phyloP scores from a whole-genome alignment of 352 stramenopile genomes.

The Globisporangium takayamanum region DNA sequence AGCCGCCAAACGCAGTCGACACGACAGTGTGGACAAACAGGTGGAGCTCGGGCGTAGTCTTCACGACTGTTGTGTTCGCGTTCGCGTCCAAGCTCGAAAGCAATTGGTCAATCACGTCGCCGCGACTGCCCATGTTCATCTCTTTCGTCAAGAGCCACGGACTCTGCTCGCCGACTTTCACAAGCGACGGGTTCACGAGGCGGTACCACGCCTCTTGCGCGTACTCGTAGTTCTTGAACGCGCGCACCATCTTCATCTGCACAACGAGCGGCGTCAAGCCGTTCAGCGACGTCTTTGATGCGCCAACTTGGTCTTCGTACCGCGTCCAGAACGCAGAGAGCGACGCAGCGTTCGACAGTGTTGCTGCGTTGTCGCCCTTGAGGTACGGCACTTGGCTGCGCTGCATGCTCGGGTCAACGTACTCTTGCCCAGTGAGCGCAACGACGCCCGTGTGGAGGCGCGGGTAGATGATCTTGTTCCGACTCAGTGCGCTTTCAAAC shows the following conservation, averaged over 20 bases:
- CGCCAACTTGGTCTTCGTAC: constrained; percentile 66
- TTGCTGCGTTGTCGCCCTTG: constrained; percentile 23
- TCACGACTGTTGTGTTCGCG: neutral
- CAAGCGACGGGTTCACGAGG: constrained; percentile 68
- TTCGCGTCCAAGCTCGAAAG: constrained; percentile 53
- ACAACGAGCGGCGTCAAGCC: constrained; percentile 44
- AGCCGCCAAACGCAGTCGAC: constrained; percentile 79
- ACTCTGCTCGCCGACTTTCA: constrained; percentile 61
- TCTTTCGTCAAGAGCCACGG: constrained; percentile 74
- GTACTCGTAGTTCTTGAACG: constrained; percentile 85
- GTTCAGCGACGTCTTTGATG: constrained; percentile 48
- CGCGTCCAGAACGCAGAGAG: constrained; percentile 66
- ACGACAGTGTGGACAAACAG: constrained; percentile 78
- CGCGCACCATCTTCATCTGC: constrained; percentile 85
- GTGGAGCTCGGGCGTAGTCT: constrained; percentile 19
- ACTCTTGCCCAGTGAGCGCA: constrained; percentile 70
- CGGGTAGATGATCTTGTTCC: constrained; percentile 65
- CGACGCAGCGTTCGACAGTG: constrained; percentile 48
- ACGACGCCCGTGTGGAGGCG: constrained; percentile 56
- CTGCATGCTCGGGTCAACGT: constrained; percentile 53
- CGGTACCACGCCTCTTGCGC: constrained; percentile 81
- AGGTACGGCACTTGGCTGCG: constrained; percentile 67
- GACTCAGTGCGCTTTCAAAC: constrained; percentile 64
- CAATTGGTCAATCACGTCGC: constrained; percentile 72
- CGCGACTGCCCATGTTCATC: constrained; percentile 69